These are phyloP conservation scores for Hypseocharis bilobata DNA, from an alignment of 441 rosid genomes.

Conservation along the genomic window DNA sequence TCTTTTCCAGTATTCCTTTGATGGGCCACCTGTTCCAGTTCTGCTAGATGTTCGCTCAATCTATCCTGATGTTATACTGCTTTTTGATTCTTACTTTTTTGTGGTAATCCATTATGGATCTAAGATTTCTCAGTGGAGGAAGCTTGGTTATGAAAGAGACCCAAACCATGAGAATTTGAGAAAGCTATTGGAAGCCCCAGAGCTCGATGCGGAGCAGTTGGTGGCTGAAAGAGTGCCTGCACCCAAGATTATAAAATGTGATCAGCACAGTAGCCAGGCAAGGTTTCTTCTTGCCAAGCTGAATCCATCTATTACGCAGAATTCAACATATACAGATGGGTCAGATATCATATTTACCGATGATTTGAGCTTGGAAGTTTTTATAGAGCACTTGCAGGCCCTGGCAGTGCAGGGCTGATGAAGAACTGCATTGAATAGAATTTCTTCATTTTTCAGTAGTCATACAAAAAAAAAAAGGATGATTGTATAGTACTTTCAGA, in stretches of 20 bases:
- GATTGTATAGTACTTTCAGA: not conserved
- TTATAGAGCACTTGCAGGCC: slow-evolving; percentile 65
- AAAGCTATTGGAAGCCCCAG: slow-evolving; percentile 75
- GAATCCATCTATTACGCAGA: slow-evolving; percentile 69
- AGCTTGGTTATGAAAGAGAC: slow-evolving; percentile 67
- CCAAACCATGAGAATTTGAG: slow-evolving; percentile 71
- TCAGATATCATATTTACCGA: slow-evolving; percentile 70
- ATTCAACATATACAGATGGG: slow-evolving; percentile 47
- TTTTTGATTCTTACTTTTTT: slow-evolving; percentile 76
- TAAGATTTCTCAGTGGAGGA: slow-evolving; percentile 79
- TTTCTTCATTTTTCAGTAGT: not conserved
- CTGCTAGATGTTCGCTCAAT: slow-evolving; percentile 74
- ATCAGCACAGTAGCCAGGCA: slow-evolving; percentile 85
- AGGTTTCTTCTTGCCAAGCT: slow-evolving; percentile 88
- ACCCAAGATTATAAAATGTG: slow-evolving; percentile 66
- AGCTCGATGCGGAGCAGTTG: slow-evolving; percentile 54
- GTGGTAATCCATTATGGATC: slow-evolving; percentile 81
- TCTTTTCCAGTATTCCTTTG: slow-evolving; percentile 71
- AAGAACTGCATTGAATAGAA: slow-evolving; percentile 1
- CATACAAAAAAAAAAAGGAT: not conserved
- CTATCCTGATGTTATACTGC: slow-evolving; percentile 61
- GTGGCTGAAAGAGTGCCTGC: slow-evolving; percentile 61
- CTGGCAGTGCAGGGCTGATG: slow-evolving; percentile 51
- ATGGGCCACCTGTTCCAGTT: slow-evolving; percentile 85
- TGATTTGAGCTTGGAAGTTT: slow-evolving; percentile 73